Percentiles rank a stretch among this genome's conserved stretches.
Evolutionary conservation across 306 rosid genomes (phyloP).

Genomic region (Begonia peltatifolia): DNA sequence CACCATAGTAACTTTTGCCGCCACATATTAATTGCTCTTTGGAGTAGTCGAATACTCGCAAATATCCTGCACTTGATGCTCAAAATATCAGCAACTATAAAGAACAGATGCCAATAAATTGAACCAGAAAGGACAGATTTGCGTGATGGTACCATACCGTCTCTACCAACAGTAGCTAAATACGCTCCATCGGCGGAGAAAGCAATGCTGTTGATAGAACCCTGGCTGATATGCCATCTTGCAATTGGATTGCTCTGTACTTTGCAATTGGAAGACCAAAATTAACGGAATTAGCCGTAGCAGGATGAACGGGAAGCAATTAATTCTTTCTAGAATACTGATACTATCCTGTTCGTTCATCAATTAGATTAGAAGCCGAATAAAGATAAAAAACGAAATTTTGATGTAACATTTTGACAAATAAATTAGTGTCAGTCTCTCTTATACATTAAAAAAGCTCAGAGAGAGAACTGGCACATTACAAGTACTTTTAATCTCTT

Average conservation of each 20-base stretch:
- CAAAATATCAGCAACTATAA: conserved; percentile 10
- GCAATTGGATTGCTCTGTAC: conserved; percentile 84
- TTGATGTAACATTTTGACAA: no score
- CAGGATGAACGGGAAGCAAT: no score
- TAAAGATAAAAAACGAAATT: no score
- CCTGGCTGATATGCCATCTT: conserved; percentile 98
- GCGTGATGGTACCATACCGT: conserved; percentile 35
- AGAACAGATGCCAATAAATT: conserved; percentile 1
- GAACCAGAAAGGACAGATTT: conserved; percentile 2
- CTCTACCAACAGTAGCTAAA: conserved; percentile 90
- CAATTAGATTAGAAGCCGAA: no score
- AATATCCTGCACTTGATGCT: conserved; percentile 47
- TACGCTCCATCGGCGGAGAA: conserved; percentile 71
- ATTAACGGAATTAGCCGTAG: no score
- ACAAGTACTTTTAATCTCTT: no score
- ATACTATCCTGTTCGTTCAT: no score
- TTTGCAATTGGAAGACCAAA: no score
- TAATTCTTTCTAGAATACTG: no score
- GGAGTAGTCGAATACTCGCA: conserved; percentile 81
- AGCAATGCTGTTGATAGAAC: conserved; percentile 68
- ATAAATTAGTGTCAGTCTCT: no score
- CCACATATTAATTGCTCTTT: conserved; percentile 90
- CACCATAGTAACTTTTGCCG: conserved; percentile 96
- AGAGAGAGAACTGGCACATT: no score
- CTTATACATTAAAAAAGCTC: no score